Conservation (phyloP, 1,139 yeast species). For the Wickerhamomyces sp. region DNA sequence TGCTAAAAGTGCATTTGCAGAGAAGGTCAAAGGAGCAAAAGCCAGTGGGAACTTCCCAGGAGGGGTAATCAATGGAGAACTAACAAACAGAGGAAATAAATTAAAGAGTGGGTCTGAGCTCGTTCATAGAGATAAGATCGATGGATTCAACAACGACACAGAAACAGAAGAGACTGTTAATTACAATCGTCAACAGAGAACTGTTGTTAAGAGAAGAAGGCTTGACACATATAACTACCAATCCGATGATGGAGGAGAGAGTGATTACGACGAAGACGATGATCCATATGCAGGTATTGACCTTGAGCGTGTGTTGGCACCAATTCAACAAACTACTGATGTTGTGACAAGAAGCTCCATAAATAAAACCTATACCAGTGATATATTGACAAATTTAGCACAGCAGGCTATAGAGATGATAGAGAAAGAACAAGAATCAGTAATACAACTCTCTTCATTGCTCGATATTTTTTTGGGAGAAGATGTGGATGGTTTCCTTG, state of each 20-base stretch:
- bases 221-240: conserved; percentile 17
- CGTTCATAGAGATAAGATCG: conserved; percentile 30
- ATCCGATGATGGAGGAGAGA: conserved; percentile 14
- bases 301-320: conserved; percentile 58
- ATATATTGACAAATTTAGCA: conserved; percentile 53
- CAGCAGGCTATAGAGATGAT: conserved; percentile 70
- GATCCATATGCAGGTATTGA: conserved; percentile 38
- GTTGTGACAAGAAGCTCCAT: conserved; percentile 68
- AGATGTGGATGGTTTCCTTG: conserved; percentile 66
- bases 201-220: conserved; percentile 21
- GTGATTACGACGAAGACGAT: conserved; percentile 29
- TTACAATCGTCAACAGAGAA: conserved; percentile 28
- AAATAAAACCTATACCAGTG: conserved; percentile 55
- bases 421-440: conserved; percentile 74
- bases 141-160: conserved; percentile 31
- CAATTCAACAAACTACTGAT: conserved; percentile 79
- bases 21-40: conserved; percentile 11
- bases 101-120: conserved; percentile 42
- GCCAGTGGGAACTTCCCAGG: conserved; percentile 5
- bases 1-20: conserved; percentile 16
- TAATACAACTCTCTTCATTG: conserved; percentile 63
- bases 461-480: conserved; percentile 83
- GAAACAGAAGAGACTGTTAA: conserved; percentile 31
- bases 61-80: conserved; percentile 25
- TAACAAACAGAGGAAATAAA: conserved; percentile 59